Evolutionary conservation across 805 yeast genomes (phyloP), one percentile per base, ranked within the genome.

Genomic region (Pichia gijzeniarum): DNA sequence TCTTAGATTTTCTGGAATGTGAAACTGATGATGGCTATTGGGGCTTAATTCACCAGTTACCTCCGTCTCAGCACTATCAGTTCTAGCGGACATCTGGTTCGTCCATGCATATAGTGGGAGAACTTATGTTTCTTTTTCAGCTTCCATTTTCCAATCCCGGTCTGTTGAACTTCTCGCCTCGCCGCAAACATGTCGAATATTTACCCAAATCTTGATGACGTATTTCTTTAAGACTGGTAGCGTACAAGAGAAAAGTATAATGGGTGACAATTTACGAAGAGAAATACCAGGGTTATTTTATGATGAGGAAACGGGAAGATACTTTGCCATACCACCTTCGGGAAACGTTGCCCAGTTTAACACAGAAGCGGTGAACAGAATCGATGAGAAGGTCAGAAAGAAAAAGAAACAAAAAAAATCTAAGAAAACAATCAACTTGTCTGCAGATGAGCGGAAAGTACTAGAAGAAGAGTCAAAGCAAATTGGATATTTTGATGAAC

Each of bases 231-330:
- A 39, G 19, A 12, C 14, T 7, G 10, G 6, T 7, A 25, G 28
- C 10, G 9, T 25, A 25, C 28, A 6, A 7, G 28, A 25, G 28
- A 10, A 6, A 6, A 25, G 10, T 7, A 10, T 6, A 25, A 25
- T 25, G 28, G 10, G 10, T 25, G 10, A 25, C 10, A 25, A 25
- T 10, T n/a, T 17, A 21, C 33, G 31, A 5, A 42, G 39, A 16
- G 41, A 45, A 20, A 37, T 50, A 13, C 47, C 50, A 0, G 53
- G 53, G 3, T 42, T 45, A 18, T 42, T 40, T 32, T 50, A n/a
- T 20, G 49, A 50, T 30, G 43, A 43, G 18, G 39, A 27, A 6
- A 44, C n/a, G 14, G 28, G 36, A n/a, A 33, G 47, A 14, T 49
- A 49, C 35, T 49, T 39, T 44, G 48, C 50, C 2, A 37, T 44